These are phyloP conservation scores for Capsella bursapastoris DNA, from an alignment of 345 rosid species.

Conservation along the genomic window DNA sequence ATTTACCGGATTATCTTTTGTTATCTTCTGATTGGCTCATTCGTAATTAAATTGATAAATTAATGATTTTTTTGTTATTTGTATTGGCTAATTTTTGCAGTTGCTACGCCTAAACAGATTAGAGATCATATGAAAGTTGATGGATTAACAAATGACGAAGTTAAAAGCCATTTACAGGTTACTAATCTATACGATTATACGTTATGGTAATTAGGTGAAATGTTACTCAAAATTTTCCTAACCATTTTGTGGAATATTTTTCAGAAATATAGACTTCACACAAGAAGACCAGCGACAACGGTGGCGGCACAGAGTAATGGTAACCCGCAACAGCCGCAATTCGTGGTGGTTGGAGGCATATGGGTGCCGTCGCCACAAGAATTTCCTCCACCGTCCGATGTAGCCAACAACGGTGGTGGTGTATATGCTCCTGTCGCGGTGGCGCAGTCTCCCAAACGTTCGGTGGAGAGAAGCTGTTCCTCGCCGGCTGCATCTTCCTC, in stretches of 20 bases:
- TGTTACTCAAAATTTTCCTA: neutral
- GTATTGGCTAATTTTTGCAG: constrained; percentile 44
- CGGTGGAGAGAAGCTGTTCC: constrained; percentile 59
- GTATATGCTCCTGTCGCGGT: constrained; percentile 57
- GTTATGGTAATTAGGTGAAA: neutral
- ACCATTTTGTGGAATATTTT: constrained; percentile 12
- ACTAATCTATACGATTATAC: neutral
- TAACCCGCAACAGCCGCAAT: constrained; percentile 70
- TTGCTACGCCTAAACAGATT: constrained; percentile 93
- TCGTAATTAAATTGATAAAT: neutral
- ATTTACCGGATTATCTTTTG: neutral
- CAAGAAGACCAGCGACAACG: constrained; percentile 68
- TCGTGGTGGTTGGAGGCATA: constrained; percentile 88
- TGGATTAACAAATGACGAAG: constrained; percentile 95
- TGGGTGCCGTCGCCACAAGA: constrained; percentile 83
- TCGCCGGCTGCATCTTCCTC: constrained; percentile 79
- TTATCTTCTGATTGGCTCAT: constrained; percentile 25
- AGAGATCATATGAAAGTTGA: constrained; percentile 97
- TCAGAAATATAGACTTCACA: constrained; percentile 93
- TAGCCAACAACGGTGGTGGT: constrained; percentile 44
- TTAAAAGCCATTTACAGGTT: constrained; percentile 99
- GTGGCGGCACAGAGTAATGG: constrained; percentile 47
- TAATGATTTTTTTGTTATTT: constrained; percentile 2
- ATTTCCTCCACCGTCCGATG: constrained; percentile 48
- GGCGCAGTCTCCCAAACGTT: constrained; percentile 45